Conservation (phyloP, 2,329 filamentous ascomycete genomes). For the Helminthosporium solani region DNA sequence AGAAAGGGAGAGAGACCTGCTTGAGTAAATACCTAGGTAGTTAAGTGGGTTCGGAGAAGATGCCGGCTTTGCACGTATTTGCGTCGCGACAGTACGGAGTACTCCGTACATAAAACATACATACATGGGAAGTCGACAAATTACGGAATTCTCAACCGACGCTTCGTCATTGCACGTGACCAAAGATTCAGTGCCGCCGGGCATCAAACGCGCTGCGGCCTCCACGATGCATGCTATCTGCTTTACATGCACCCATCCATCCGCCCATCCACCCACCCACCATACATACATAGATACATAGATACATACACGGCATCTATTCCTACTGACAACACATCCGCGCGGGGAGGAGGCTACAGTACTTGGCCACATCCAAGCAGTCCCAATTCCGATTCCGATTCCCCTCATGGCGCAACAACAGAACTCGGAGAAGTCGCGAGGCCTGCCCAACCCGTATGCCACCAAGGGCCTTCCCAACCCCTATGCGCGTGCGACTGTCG, state of each 20-base stretch:
- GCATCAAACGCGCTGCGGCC: not conserved
- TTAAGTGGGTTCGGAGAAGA: no score
- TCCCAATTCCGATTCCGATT: slow-evolving; percentile 6
- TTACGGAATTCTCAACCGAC: not conserved
- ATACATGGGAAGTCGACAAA: not conserved
- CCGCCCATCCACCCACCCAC: no score
- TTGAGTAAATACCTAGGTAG: no score
- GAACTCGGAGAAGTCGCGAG: slow-evolving; percentile 22
- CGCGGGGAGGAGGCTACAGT: no score
- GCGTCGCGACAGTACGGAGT: no score
- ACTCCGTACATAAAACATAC: no score
- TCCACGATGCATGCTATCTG: not conserved
- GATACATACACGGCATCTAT: no score
- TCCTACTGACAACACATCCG: no score
- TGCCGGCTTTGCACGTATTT: no score
- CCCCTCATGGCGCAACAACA: slow-evolving; percentile 23
- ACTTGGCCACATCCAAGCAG: no score
- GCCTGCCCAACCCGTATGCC: slow-evolving; percentile 32
- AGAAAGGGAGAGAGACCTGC: no score
- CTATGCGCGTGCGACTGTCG: slow-evolving; percentile 28
- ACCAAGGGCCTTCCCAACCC: slow-evolving; percentile 28
- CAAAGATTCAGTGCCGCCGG: not conserved
- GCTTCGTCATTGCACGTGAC: slow-evolving; percentile 9
- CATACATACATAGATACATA: no score
- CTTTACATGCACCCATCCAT: not conserved